A percentile compares a stretch with the other conserved stretches of the same genome.
These are phyloP conservation scores for cucumber (Cucumis sativus) DNA, from an alignment of 306 rosid genomes.

Conservation along the genomic window DNA sequence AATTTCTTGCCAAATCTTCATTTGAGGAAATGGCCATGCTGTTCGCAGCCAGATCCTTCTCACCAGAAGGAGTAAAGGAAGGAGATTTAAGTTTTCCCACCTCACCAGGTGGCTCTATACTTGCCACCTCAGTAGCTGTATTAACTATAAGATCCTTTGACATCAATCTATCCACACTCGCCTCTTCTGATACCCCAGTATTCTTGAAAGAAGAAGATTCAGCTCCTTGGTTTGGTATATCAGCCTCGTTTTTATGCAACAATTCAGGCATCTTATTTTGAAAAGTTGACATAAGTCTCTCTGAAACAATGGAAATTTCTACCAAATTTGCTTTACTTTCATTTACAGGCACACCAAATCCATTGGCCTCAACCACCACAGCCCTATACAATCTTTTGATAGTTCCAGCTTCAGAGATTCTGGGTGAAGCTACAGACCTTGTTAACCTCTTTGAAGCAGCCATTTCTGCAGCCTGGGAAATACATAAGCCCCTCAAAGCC, in stretches of 20 bases:
- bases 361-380: conserved; percentile 51
- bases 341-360: conserved; percentile 25
- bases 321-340: conserved; percentile 58
- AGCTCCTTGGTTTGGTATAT: conserved; percentile 20
- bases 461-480: conserved; percentile 97
- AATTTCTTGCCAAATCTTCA: conserved; percentile 24
- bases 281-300: conserved; percentile 23
- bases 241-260: conserved; percentile 14
- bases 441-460: conserved; percentile 85
- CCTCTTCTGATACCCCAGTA: conserved; percentile 17
- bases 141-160: conserved; percentile 31
- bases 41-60: conserved; percentile 22
- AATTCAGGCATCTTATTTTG: conserved; percentile 25
- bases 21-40: conserved; percentile 22
- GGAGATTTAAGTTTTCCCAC: conserved; percentile 25
- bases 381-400: conserved; percentile 66
- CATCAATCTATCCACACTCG: conserved; percentile 20
- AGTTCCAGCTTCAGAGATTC: conserved; percentile 81
- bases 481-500: conserved; percentile 93
- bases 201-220: conserved; percentile 19
- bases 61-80: conserved; percentile 14
- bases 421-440: conserved; percentile 57
- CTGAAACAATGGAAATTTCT: conserved; percentile 75
- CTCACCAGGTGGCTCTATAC: conserved; percentile 1
- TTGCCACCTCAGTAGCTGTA: conserved; percentile 24